These are phyloP conservation scores for Fagopyrum homotropicum DNA, from an alignment of 148 eudicot species.

Conservation along the genomic window DNA sequence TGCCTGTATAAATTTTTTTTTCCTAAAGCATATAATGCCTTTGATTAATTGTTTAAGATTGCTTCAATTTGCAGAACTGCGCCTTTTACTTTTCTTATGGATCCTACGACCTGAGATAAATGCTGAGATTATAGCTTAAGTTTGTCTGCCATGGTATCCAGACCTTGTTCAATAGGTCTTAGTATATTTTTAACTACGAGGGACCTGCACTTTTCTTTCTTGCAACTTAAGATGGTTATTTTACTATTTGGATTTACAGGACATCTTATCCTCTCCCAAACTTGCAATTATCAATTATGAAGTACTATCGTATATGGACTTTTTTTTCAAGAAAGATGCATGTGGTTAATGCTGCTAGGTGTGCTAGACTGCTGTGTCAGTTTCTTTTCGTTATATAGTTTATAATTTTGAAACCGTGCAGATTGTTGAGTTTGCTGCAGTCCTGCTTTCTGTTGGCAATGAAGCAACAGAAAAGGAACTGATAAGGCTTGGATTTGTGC, in stretches of 20 bases:
- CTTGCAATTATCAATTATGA: background rate
- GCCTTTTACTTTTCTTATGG: background rate
- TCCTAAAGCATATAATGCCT: background rate
- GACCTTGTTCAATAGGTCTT: background rate
- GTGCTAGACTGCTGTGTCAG: background rate
- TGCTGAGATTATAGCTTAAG: background rate
- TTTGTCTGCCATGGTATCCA: background rate
- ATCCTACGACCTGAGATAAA: background rate
- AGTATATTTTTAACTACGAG: background rate
- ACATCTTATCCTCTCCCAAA: background rate
- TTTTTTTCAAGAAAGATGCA: background rate
- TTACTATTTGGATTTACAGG: background rate
- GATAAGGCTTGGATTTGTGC: conserved; percentile 71
- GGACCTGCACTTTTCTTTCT: background rate
- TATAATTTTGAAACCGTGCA: conserved; percentile 21
- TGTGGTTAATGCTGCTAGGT: background rate
- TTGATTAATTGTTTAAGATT: background rate
- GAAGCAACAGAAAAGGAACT: conserved; percentile 90
- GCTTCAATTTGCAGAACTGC: background rate
- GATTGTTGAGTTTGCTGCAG: conserved; percentile 89
- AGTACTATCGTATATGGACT: background rate
- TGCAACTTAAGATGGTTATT: background rate
- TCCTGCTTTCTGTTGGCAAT: conserved; percentile 61
- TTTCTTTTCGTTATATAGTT: background rate
- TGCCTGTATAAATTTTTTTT: background rate